Conservation (phyloP, 768 basidiomycete genomes). For the Pulveroboletus frians region DNA sequence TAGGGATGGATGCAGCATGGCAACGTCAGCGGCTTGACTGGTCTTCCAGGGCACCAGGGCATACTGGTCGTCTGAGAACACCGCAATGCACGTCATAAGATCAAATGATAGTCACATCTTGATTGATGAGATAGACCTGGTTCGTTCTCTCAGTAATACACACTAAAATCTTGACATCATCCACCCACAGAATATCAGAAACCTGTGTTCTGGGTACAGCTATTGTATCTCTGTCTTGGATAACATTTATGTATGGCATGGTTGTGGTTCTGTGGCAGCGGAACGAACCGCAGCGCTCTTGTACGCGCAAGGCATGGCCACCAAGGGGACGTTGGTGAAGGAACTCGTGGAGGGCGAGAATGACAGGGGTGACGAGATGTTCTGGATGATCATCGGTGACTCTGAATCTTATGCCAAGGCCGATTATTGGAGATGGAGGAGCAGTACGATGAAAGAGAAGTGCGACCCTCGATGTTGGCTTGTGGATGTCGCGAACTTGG, state of each 20-base stretch:
- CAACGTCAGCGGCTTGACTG: background rate
- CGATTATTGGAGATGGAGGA: conserved; percentile 79
- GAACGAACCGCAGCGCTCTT: conserved; percentile 60
- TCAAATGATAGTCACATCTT: conserved; percentile 43
- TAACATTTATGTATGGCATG: conserved; percentile 77
- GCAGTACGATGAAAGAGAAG: conserved; percentile 22
- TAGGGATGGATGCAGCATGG: conserved; percentile 24
- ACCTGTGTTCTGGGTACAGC: conserved; percentile 81
- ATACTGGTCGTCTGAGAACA: conserved; percentile 77
- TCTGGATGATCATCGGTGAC: conserved; percentile 84
- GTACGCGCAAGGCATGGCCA: conserved; percentile 51
- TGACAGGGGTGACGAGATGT: conserved; percentile 66
- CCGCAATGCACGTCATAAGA: conserved; percentile 74
- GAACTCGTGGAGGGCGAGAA: conserved; percentile 64
- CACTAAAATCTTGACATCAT: conserved; percentile 3
- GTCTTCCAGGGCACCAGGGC: conserved; percentile 54
- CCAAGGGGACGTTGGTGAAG: conserved; percentile 36
- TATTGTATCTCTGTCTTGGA: conserved; percentile 71
- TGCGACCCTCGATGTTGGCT: conserved; percentile 56
- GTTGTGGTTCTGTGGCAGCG: conserved; percentile 53
- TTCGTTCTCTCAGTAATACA: conserved; percentile 25
- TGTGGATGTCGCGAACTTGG: conserved; percentile 38
- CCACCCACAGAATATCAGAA: conserved; percentile 46
- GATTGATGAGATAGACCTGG: conserved; percentile 72
- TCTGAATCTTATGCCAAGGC: conserved; percentile 64